Evolutionary conservation across 2,329 filamentous ascomycete species (phyloP).

Genomic region (Ophiostoma quercus): DNA sequence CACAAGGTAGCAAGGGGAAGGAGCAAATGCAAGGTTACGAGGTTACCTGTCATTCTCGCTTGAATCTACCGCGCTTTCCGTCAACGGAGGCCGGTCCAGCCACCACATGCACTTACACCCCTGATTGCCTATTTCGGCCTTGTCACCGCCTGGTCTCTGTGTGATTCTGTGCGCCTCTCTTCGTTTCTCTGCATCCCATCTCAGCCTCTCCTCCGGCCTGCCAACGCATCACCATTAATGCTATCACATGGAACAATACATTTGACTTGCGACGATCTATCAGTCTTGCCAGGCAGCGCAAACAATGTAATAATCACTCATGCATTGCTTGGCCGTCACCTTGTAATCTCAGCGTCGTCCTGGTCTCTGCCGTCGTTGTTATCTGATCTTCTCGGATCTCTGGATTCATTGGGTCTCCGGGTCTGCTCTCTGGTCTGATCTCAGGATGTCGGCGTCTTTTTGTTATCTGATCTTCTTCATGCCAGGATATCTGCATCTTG

Average conservation of each 20-base stretch:
- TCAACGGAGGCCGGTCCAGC: not conserved
- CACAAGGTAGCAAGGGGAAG: not conserved
- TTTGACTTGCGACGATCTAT: not conserved
- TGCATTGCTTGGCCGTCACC: conserved; percentile 1
- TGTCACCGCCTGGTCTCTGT: not conserved
- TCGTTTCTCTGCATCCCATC: not conserved
- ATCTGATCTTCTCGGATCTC: not conserved
- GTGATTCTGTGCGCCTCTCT: not conserved
- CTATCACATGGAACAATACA: not conserved
- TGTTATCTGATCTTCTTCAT: not conserved
- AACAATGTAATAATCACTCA: not conserved
- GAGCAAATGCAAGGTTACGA: no score
- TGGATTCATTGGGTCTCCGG: not conserved
- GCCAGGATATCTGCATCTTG: not conserved
- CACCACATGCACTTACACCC: conserved; percentile 9
- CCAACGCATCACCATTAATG: not conserved
- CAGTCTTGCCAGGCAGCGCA: not conserved
- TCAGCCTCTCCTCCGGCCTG: not conserved
- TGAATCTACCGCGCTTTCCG: conserved; percentile 1
- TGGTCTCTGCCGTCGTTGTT: not conserved
- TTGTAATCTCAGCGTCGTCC: not conserved
- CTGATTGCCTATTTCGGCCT: conserved; percentile 14
- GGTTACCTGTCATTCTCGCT: not conserved
- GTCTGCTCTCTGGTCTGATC: no score
- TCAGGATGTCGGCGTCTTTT: not conserved